Percentiles rank a stretch among this genome's conserved stretches.
phyloP scores from a whole-genome alignment of 1,139 yeast species.

The Lodderomyces beijingensis region DNA sequence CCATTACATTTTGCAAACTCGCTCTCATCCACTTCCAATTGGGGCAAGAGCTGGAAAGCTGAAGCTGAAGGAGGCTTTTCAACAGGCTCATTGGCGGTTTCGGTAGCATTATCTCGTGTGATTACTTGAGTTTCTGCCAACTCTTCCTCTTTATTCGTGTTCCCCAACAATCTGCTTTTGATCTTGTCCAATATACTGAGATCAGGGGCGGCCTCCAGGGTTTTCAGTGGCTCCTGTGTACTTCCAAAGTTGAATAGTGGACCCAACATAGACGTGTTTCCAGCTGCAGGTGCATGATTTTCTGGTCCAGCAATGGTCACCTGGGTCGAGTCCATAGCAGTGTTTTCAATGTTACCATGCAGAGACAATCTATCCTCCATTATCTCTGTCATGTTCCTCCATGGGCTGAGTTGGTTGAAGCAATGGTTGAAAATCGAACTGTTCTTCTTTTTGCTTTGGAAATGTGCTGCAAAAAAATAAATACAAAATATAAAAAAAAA shows the following conservation, averaged over 20 bases:
- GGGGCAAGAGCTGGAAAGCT: slow-evolving; percentile 22
- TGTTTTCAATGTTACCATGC: too few species aligned
- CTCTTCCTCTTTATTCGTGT: slow-evolving; percentile 4
- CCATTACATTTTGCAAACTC: slow-evolving; percentile 17
- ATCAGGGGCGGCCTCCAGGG: slow-evolving; percentile 6
- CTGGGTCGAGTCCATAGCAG: too few species aligned
- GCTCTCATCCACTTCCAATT: slow-evolving; percentile 25
- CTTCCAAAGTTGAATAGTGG: slow-evolving; percentile 9
- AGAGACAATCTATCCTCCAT: too few species aligned
- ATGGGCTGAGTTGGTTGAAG: too few species aligned
- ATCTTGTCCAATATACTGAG: slow-evolving; percentile 17
- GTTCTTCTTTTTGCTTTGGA: too few species aligned
- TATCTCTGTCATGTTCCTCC: too few species aligned
- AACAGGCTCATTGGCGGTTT: slow-evolving; percentile 5
- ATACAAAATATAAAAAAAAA: too few species aligned
- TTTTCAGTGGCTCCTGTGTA: too few species aligned
- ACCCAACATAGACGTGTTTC: neutral
- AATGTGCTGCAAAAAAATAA: too few species aligned
- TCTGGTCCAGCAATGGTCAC: too few species aligned
- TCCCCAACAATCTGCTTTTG: slow-evolving; percentile 14
- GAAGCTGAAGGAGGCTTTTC: neutral
- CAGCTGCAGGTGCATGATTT: too few species aligned
- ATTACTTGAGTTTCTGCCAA: slow-evolving; percentile 4
- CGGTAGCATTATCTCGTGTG: slow-evolving; percentile 1
- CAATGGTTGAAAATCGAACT: too few species aligned